Evolutionary conservation across 352 stramenopile genomes (phyloP), one percentile per base, ranked within the genome.

Genomic region (Phytopythium vexans): DNA sequence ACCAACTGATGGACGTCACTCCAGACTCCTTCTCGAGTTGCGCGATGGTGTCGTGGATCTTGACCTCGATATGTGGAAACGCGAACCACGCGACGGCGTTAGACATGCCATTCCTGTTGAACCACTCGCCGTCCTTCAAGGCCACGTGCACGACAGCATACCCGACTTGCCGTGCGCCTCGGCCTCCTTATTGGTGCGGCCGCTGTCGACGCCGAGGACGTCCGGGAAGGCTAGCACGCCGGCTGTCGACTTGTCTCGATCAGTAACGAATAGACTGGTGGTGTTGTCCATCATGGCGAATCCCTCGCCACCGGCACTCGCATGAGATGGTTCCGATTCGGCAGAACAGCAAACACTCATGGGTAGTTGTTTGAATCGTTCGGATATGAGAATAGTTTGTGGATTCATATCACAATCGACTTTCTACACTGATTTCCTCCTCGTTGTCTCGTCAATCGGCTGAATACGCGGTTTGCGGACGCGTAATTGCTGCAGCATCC

Each of bases 81-180:
- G 3, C 32, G 8, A 54, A 21, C 43, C 43, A 49, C 4, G 43
- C 43, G 21, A 21, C 37, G 27, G 31, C 38, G 4, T 34, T 6
- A 38, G 67, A 73, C 46, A 64, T 64, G 51, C 77, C 67, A 21
- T 60, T 57, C 56, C 61, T 65, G 36, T 66, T 42, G 5, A 56
- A 46, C 41, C 64, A 70, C 41, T 73, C 51, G n/a, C 68, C 68
- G 31, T 54, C 52, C 3, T 52, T 46, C 14, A 75, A 11, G 49
- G 75, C 71, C 27, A 77, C 57, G 15, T 74, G 45, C 9, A 48
- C 71, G 9, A 81, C 71, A 0, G 54, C 70, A 38, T 77, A 81
- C 8, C 68, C 68, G 3, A 74, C 36, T 60, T 35, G 8, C 60
- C 69, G 6, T 77, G 53, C 11, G 27, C 38, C 38, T 74, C 64